phyloP scores from a whole-genome alignment of 1,139 yeast species.

The Williopsis jadinii region DNA sequence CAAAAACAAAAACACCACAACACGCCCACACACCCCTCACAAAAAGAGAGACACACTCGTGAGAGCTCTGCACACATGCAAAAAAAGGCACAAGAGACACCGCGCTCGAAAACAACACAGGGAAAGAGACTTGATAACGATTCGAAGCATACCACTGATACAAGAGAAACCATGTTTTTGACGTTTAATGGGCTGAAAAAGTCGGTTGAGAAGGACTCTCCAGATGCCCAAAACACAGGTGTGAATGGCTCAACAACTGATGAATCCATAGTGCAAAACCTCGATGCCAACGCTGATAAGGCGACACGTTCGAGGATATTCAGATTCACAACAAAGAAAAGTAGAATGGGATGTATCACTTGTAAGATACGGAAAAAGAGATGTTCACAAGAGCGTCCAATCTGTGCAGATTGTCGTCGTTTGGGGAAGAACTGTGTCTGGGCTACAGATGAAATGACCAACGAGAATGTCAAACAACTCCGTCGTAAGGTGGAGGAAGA shows the following conservation, averaged over 20 bases:
- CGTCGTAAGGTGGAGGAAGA: slow-evolving; percentile 22
- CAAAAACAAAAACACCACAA: too few species aligned
- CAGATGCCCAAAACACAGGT: too few species aligned
- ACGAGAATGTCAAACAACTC: slow-evolving; percentile 17
- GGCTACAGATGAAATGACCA: slow-evolving; percentile 27
- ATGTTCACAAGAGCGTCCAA: slow-evolving; percentile 50
- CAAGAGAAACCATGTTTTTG: too few species aligned
- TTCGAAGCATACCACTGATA: too few species aligned
- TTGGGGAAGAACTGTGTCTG: slow-evolving; percentile 42
- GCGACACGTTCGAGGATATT: slow-evolving; percentile 17
- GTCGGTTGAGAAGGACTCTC: too few species aligned
- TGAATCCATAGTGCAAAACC: slow-evolving; percentile 12
- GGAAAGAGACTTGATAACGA: too few species aligned
- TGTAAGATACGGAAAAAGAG: slow-evolving; percentile 58
- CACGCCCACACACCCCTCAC: too few species aligned
- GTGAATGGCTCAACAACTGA: slow-evolving; percentile 1
- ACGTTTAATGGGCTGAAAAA: too few species aligned
- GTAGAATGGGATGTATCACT: slow-evolving; percentile 53
- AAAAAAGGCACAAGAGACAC: too few species aligned
- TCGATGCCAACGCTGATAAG: slow-evolving; percentile 1
- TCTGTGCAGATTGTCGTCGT: slow-evolving; percentile 45
- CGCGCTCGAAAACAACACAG: too few species aligned
- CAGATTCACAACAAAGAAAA: slow-evolving; percentile 27
- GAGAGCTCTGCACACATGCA: too few species aligned
- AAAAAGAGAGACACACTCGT: too few species aligned